Conservation (phyloP, 176 grass and related monocot species). For the Paspalum vaginatum region DNA sequence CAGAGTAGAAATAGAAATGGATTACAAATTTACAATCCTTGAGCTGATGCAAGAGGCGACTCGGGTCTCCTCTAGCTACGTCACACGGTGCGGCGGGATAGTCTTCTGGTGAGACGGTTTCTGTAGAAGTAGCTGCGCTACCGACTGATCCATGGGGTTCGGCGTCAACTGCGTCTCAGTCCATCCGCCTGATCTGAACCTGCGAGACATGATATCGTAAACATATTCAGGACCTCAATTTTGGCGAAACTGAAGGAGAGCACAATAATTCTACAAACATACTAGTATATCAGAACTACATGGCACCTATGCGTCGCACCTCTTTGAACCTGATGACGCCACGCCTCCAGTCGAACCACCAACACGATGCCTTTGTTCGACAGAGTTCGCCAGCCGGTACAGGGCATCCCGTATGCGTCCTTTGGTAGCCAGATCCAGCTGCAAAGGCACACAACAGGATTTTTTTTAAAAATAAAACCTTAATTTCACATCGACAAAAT, state of each 20-base stretch:
- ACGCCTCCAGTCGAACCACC: conserved; percentile 3
- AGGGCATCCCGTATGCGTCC: conserved; percentile 60
- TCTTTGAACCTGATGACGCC: conserved; percentile 29
- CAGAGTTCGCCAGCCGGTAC: conserved; percentile 60
- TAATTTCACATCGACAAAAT: background rate
- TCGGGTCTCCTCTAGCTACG: background rate
- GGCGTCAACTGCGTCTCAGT: conserved; percentile 28
- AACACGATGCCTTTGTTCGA: conserved; percentile 50
- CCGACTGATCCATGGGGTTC: conserved; percentile 50
- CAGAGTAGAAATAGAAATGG: too few species aligned
- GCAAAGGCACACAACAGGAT: conserved; percentile 9
- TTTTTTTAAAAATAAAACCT: too few species aligned
- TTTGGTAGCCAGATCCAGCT: conserved; percentile 60
- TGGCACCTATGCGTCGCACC: conserved; percentile 6
- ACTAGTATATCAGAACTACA: background rate
- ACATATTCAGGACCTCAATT: background rate
- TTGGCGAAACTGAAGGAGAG: background rate
- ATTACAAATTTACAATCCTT: background rate
- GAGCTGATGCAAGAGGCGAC: background rate
- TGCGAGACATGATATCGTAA: background rate
- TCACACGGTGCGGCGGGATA: background rate
- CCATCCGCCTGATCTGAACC: conserved; percentile 1
- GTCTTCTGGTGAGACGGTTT: conserved; percentile 20
- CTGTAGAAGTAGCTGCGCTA: conserved; percentile 56
- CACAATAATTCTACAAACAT: background rate